A percentile compares a stretch with the other conserved stretches of the same genome.
Evolutionary conservation across 257 asterid species (phyloP).

Genomic region (Solanum dulcamara): DNA sequence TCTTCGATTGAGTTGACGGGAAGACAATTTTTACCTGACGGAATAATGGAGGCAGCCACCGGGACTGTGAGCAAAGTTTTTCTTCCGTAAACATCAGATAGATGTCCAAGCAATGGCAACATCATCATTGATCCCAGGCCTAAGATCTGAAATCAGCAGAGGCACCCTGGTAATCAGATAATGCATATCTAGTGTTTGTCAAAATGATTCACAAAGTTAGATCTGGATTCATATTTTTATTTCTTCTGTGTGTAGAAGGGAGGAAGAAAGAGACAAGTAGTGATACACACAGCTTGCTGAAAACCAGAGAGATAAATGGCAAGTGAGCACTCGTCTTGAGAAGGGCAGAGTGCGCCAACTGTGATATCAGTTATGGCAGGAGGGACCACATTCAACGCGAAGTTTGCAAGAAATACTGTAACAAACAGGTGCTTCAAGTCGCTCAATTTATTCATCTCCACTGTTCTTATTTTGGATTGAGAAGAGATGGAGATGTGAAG

Average conservation of each 20-base stretch:
- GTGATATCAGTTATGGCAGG: slow-evolving; percentile 45
- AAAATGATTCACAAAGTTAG: background rate
- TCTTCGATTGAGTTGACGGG: background rate
- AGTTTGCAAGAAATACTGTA: slow-evolving; percentile 27
- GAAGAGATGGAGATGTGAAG: background rate
- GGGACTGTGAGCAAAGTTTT: slow-evolving; percentile 46
- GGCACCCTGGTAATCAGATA: background rate
- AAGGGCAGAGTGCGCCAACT: slow-evolving; percentile 42
- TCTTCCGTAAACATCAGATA: slow-evolving; percentile 43
- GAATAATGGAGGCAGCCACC: slow-evolving; percentile 26
- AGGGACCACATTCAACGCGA: slow-evolving; percentile 25
- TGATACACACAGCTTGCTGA: slow-evolving; percentile 36
- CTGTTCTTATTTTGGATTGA: background rate
- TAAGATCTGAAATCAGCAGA: slow-evolving; percentile 19
- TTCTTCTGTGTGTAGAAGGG: background rate
- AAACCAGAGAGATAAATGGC: slow-evolving; percentile 48
- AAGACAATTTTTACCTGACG: slow-evolving; percentile 14
- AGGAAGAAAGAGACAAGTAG: background rate
- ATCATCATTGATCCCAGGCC: slow-evolving; percentile 42
- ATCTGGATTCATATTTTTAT: background rate
- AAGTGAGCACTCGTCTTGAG: slow-evolving; percentile 46
- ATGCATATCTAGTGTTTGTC: background rate
- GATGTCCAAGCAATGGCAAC: slow-evolving; percentile 47
- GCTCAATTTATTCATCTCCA: slow-evolving; percentile 7
- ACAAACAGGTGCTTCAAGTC: slow-evolving; percentile 34